These are phyloP conservation scores for Ogataea haglerorum DNA, from an alignment of 805 yeast species.

Conservation along the genomic window DNA sequence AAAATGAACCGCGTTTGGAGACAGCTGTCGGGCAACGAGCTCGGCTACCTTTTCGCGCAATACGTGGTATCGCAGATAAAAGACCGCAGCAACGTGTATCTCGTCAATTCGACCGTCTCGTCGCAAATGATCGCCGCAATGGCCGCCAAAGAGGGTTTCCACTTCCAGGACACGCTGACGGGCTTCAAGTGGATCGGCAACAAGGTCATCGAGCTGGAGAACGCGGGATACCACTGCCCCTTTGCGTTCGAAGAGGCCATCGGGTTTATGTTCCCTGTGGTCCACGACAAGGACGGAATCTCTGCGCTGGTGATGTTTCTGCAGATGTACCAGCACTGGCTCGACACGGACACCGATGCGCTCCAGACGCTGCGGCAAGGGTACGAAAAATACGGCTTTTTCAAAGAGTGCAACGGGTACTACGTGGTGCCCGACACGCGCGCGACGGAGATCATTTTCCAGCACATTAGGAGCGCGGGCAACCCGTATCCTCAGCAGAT, in stretches of 20 bases:
- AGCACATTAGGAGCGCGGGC: slow-evolving; percentile 32
- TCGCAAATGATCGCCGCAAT: slow-evolving; percentile 73
- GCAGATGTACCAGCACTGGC: slow-evolving; percentile 61
- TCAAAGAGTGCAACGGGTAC: slow-evolving; percentile 84
- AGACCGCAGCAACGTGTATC: slow-evolving; percentile 39
- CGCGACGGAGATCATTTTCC: slow-evolving; percentile 54
- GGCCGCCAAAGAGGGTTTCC: slow-evolving; percentile 60
- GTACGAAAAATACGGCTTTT: slow-evolving; percentile 68
- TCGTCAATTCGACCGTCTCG: slow-evolving; percentile 89
- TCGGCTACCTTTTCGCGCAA: slow-evolving; percentile 80
- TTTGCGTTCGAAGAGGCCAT: slow-evolving; percentile 95
- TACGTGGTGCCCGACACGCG: slow-evolving; percentile 58
- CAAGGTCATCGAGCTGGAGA: slow-evolving; percentile 68
- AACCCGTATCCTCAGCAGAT: slow-evolving; percentile 43
- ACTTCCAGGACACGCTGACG: slow-evolving; percentile 78
- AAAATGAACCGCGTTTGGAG: slow-evolving; percentile 54
- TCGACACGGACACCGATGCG: slow-evolving; percentile 36
- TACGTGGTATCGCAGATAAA: slow-evolving; percentile 40
- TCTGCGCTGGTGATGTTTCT: slow-evolving; percentile 74
- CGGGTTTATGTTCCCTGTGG: slow-evolving; percentile 83
- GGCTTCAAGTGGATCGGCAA: slow-evolving; percentile 99
- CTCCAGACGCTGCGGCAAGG: slow-evolving; percentile 54
- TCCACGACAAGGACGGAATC: slow-evolving; percentile 92
- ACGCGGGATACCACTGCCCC: slow-evolving; percentile 65
- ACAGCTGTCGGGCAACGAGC: slow-evolving; percentile 88